Percentiles rank a stretch among this genome's conserved stretches.
phyloP scores from a whole-genome alignment of 1,139 yeast species.

The Saccharomyces pastorianus region DNA sequence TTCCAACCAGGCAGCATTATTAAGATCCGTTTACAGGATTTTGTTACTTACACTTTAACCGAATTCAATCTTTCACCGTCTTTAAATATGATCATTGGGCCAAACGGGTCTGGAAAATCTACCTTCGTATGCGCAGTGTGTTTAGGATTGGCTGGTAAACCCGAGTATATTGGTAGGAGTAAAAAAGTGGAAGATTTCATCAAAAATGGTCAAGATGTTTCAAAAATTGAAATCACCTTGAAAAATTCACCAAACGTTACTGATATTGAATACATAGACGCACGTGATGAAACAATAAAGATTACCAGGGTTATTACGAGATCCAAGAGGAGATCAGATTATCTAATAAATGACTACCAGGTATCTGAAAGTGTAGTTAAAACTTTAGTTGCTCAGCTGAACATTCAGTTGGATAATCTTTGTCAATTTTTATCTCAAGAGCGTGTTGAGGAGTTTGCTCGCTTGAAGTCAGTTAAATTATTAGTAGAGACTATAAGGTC shows the following conservation, averaged over 20 bases:
- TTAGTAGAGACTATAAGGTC: constrained; percentile 77
- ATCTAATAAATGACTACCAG: constrained; percentile 47
- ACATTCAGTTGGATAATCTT: constrained; percentile 81
- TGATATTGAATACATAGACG: constrained; percentile 22
- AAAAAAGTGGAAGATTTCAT: constrained; percentile 61
- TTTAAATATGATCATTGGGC: constrained; percentile 89
- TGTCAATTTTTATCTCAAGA: constrained; percentile 96
- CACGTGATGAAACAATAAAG: constrained; percentile 28
- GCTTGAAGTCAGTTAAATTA: constrained; percentile 65
- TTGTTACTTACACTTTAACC: constrained; percentile 74
- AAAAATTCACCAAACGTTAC: constrained; percentile 36
- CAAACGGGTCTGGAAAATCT: constrained; percentile 94
- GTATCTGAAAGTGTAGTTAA: constrained; percentile 43
- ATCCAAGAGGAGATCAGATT: constrained; percentile 44
- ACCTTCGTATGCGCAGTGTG: constrained; percentile 92
- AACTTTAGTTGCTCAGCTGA: constrained; percentile 41
- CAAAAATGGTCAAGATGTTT: constrained; percentile 56
- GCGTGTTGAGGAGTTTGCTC: constrained; percentile 87
- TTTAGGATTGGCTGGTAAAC: constrained; percentile 77
- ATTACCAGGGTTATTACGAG: constrained; percentile 42
- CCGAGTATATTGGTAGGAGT: constrained; percentile 74
- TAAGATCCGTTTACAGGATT: constrained; percentile 59
- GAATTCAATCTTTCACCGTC: constrained; percentile 77
- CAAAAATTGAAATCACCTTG: constrained; percentile 58
- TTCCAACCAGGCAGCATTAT: constrained; percentile 56